These are phyloP conservation scores for Solanum corneliomulleri DNA, from an alignment of 257 asterid species.

Conservation along the genomic window DNA sequence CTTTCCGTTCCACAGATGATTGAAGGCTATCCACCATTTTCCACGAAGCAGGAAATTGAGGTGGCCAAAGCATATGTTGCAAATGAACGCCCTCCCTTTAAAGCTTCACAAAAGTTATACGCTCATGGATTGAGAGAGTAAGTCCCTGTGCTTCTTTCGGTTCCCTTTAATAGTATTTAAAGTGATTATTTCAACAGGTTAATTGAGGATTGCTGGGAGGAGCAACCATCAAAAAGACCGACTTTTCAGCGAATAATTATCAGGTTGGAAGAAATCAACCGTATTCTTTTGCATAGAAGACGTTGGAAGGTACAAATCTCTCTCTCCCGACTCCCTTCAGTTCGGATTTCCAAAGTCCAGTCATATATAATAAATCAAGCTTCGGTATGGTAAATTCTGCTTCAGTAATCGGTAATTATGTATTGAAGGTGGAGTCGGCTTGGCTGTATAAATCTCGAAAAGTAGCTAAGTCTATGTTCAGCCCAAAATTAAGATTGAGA, in stretches of 20 bases:
- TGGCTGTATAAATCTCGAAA: not conserved
- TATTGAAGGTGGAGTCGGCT: not conserved
- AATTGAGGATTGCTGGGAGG: slow-evolving; percentile 62
- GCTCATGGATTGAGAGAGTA: slow-evolving; percentile 64
- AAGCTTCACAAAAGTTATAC: slow-evolving; percentile 55
- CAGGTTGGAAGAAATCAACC: slow-evolving; percentile 42
- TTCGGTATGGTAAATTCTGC: not conserved
- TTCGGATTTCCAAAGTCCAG: not conserved
- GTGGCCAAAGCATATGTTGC: slow-evolving; percentile 66
- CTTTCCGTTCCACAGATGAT: slow-evolving; percentile 44
- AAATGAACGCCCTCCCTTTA: slow-evolving; percentile 76
- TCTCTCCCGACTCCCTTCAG: not conserved
- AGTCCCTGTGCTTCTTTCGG: not conserved
- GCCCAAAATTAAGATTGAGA: not conserved
- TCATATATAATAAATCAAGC: not conserved
- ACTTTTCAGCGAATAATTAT: slow-evolving; percentile 46
- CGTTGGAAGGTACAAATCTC: slow-evolving; percentile 61
- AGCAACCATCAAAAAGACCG: slow-evolving; percentile 51
- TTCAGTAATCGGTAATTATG: not conserved
- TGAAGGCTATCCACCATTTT: slow-evolving; percentile 72
- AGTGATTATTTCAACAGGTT: slow-evolving; percentile 33
- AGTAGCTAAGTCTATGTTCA: not conserved
- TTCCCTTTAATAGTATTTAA: not conserved
- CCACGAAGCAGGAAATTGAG: slow-evolving; percentile 42
- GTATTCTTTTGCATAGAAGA: slow-evolving; percentile 26